These are phyloP conservation scores for Geotrichum phurueaensis DNA, from an alignment of 1,139 yeast species.

Conservation along the genomic window DNA sequence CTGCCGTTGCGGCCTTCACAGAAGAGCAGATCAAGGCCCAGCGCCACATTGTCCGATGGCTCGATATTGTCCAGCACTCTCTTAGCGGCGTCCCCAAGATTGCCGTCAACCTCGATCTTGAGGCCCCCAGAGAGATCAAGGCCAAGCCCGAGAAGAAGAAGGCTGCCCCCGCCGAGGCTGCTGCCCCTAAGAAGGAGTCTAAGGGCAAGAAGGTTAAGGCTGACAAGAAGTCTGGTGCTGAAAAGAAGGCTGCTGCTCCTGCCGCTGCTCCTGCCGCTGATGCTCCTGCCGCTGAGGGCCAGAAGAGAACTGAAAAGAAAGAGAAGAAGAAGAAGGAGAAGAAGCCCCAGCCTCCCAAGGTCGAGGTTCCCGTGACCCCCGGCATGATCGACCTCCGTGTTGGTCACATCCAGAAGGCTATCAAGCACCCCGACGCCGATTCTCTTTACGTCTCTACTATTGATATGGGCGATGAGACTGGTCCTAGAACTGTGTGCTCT, in stretches of 20 bases:
- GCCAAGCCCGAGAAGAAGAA: conserved; percentile 47
- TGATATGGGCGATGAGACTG: conserved; percentile 87
- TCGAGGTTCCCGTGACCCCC: conserved; percentile 65
- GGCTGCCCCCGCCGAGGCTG: conserved; percentile 24
- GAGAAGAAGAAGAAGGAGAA: conserved; percentile 57
- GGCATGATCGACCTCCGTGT: conserved; percentile 87
- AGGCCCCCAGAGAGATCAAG: conserved; percentile 63
- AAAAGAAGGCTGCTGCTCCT: conserved; percentile 7
- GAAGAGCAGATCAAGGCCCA: conserved; percentile 48
- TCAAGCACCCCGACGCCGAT: conserved; percentile 97
- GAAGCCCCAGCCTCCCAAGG: conserved; percentile 42
- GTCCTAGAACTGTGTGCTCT: conserved; percentile 98
- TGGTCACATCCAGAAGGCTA: conserved; percentile 93
- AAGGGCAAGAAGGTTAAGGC: conserved; percentile 32
- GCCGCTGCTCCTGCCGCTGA: conserved; percentile 19
- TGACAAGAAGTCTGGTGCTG: conserved; percentile 40
- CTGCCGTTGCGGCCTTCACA: conserved; percentile 53
- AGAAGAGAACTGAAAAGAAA: conserved; percentile 36
- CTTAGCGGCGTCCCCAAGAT: conserved; percentile 48
- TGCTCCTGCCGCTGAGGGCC: conserved; percentile 30
- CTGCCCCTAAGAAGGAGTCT: conserved; percentile 29
- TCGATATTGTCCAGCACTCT: conserved; percentile 71
- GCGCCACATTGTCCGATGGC: conserved; percentile 91
- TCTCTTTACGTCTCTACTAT: conserved; percentile 92
- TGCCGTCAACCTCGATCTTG: conserved; percentile 51